Evolutionary conservation across 768 basidiomycete species (phyloP), one percentile per base, ranked within the genome.

Genomic region (Tubosaeta sp.): DNA sequence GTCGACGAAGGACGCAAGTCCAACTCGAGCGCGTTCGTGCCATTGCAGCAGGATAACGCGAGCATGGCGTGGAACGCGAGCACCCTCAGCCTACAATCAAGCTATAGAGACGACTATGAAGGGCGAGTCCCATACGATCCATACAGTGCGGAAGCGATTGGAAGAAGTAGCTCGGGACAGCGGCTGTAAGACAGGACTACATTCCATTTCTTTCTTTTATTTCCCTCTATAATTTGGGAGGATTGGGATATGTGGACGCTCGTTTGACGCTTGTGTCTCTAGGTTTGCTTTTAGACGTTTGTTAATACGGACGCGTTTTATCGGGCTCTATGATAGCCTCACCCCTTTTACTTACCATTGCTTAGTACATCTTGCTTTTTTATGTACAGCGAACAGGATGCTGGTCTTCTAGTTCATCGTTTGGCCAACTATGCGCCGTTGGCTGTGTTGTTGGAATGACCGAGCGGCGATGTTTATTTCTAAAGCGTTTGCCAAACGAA

Each of bases 11-110:
- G 35, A 39, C 71, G 82, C 37, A 69, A 69, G 69, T 83, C 84
- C 56, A 81, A 85, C 71, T 82, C 84, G 60, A 84, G 83, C 56
- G 79, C 85, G 33, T 88, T 88, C 61, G 72, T 85, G 47, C 86
- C 87, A n/a, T 66, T 89, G 60, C 79, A 81, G 58, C 84, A 84
- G 64, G 79, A 78, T 50, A 83, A 81, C 61, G 59, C 72, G 50
- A 81, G 77, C 59, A 75, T 73, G 58, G 74, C 77, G 44, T 85
- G 83, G 83, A 81, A 81, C 57, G 72, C 74, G 43, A 86, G 83
- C 64, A 74, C 65, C 17, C 64, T 66, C 33, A 78, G 74, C 60
- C 63, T 85, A 57, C 66, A 71, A 34, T 60, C 71, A 27, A 71
- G 73, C 16, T 74, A 72, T 58, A 69, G 62, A 49, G 73, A 76